phyloP scores from a whole-genome alignment of 2,329 filamentous ascomycete species.

The Colletotrichum sp. region DNA sequence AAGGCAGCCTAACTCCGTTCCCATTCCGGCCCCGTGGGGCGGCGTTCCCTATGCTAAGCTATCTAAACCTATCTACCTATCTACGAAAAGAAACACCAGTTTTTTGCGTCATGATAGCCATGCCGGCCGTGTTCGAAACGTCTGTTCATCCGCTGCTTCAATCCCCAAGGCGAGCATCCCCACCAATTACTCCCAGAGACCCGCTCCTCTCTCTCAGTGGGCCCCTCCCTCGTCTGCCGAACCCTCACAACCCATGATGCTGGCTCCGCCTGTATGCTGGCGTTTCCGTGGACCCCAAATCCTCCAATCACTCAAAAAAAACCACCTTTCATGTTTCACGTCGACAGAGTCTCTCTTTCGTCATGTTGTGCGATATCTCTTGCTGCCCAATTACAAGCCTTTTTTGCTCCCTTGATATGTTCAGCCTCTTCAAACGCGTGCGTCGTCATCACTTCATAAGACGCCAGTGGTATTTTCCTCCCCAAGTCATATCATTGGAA shows the following conservation, averaged over 20 bases:
- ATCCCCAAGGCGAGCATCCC: not conserved
- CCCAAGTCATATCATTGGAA: constrained; percentile 16
- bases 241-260: constrained; percentile 4
- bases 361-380: not conserved
- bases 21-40: constrained; percentile 1
- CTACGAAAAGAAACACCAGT: constrained; percentile 6
- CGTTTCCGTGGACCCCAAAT: not conserved
- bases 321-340: not conserved
- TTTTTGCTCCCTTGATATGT: constrained; percentile 17
- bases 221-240: not conserved
- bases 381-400: constrained; percentile 17
- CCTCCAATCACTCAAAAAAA: not conserved
- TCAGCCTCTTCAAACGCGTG: not conserved
- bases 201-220: not conserved
- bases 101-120: constrained; percentile 16
- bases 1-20: not conserved
- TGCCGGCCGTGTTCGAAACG: not conserved
- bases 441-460: constrained; percentile 19
- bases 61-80: constrained; percentile 22
- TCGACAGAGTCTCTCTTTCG: constrained; percentile 12
- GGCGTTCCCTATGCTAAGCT: constrained; percentile 20
- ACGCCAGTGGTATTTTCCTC: constrained; percentile 21
- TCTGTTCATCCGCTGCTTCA: not conserved
- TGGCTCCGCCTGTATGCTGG: not conserved
- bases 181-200: not conserved